Evolutionary conservation across 73 alveolate species (phyloP), one percentile per base, ranked within the genome.

Genomic region (Stentor roeselii): DNA sequence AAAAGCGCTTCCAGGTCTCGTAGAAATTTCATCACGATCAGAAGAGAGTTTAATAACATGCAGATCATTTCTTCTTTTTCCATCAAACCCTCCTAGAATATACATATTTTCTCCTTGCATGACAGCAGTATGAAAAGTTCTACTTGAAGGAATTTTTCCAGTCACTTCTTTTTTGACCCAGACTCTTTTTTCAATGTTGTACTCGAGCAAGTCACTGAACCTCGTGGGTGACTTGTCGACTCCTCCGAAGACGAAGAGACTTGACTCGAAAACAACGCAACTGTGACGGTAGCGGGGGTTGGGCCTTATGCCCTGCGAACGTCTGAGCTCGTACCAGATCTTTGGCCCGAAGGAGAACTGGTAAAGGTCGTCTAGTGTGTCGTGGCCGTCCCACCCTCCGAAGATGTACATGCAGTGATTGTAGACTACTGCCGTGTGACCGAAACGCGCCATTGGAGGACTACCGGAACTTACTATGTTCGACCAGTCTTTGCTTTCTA

Each of bases 381-480:
- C 97, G 60, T 91, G 97, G 3, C 99, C 99, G 87, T 95, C 93
- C 98, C 99, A 95, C 2, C 99, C 99, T 2, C 99, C 99, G 78
- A 95, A 95, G 59, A 95, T 89, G 60, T 75, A 92, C 98, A 95
- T 94, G 78, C 88, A 76, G 83, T 76, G 88, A 59, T 91, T 90
- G 84, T 84, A 89, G 31, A 93, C 93, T 27, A 91, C 93, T 34
- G 98, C 96, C 3, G 96, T 83, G 82, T 93, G 98, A 14, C 98
- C 98, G 59, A 93, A 93, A 59, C 98, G 84, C 6, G 91, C 84
- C 67, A 78, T 60, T n/a, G 93, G 93, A 35, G 42, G 75, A 58
- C 39, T 76, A 0, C 84, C 84, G 2, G n/a, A 34, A 76, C 35
- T 32, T 37, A 32, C 82, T 38, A 90, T 87, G 34, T 76, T 41